phyloP scores from a whole-genome alignment of 2,329 filamentous ascomycete species.

The Aureobasidium sp. region DNA sequence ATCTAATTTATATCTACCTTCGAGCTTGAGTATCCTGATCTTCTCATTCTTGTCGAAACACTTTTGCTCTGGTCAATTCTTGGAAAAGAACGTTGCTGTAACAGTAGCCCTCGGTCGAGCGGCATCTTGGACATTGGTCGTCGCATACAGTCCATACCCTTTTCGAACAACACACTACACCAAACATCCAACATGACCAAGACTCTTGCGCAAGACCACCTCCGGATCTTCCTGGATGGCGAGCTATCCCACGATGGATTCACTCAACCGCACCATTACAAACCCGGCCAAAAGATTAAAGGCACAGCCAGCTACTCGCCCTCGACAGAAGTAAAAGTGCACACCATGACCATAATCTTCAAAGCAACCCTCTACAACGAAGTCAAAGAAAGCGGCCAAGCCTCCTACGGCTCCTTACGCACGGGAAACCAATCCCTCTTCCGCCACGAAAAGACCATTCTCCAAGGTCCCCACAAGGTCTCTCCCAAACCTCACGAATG shows the following conservation, averaged over 20 bases:
- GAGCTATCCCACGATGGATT: neutral
- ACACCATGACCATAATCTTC: constrained; percentile 1
- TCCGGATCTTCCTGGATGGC: neutral
- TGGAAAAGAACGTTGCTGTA: too few species aligned
- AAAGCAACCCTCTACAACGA: constrained; percentile 5
- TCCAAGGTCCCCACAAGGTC: neutral
- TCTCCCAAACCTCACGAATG: neutral
- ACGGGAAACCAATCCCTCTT: neutral
- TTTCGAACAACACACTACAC: neutral
- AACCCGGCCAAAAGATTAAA: neutral
- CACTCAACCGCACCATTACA: neutral
- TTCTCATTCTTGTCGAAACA: too few species aligned
- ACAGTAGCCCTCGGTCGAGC: too few species aligned
- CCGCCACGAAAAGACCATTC: neutral
- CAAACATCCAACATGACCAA: neutral
- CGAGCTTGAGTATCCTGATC: neutral
- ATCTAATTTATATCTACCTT: neutral
- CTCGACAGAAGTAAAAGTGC: neutral
- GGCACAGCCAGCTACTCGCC: neutral
- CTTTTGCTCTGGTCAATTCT: too few species aligned
- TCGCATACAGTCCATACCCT: too few species aligned
- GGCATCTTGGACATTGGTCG: neutral
- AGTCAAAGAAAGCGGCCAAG: neutral
- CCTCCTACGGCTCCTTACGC: neutral
- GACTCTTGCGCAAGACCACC: neutral